Conservation (phyloP, 192 early-diverging fungal species). For the Coemansia sp. region DNA sequence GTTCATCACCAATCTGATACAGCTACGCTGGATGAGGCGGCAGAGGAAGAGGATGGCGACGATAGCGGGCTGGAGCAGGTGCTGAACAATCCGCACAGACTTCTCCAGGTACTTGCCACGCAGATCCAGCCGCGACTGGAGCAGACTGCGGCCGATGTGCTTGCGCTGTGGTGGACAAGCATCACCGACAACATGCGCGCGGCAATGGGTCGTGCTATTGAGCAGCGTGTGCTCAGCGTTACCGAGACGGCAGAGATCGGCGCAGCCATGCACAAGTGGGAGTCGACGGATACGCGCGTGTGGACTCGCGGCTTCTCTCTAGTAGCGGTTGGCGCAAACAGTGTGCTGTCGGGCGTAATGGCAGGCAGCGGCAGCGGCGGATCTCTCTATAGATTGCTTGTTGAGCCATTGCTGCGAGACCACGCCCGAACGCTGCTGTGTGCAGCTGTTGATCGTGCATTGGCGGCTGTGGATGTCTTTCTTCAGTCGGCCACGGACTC, state of each 20-base stretch:
- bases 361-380: background rate
- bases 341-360: constrained; percentile 9
- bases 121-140: constrained; percentile 40
- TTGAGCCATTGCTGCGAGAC: constrained; percentile 35
- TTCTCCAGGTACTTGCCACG: constrained; percentile 26
- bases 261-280: constrained; percentile 16
- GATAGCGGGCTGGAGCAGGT: constrained; percentile 13
- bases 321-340: constrained; percentile 8
- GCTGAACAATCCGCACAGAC: constrained; percentile 14
- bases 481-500: constrained; percentile 3
- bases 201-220: constrained; percentile 10
- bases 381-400: constrained; percentile 12
- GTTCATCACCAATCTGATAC: background rate
- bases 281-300: background rate
- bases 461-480: constrained; percentile 19
- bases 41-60: constrained; percentile 14
- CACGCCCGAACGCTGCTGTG: constrained; percentile 21
- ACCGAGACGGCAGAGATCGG: constrained; percentile 26
- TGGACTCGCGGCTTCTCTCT: constrained; percentile 25
- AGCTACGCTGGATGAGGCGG: constrained; percentile 28
- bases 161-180: constrained; percentile 33
- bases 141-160: constrained; percentile 23
- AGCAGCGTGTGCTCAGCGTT: constrained; percentile 10
- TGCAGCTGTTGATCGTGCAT: constrained; percentile 17
- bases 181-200: constrained; percentile 1